Evolutionary conservation across 1,284 basidiomycete genomes (phyloP).

Genomic region (Apiotrichum domesticum): DNA sequence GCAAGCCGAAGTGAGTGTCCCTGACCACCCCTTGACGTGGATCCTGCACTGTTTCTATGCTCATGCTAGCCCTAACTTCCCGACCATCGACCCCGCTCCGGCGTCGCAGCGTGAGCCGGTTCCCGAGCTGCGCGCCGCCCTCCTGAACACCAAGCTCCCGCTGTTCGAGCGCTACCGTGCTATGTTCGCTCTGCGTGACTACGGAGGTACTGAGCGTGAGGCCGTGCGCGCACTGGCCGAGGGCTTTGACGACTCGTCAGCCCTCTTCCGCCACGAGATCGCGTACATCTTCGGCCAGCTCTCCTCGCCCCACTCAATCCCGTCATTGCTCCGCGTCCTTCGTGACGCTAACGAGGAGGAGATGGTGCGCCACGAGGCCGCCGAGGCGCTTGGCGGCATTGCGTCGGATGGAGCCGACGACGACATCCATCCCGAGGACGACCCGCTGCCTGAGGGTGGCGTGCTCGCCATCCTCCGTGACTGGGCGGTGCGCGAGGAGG

Average conservation of each 20-base stretch:
- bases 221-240: conserved; percentile 87
- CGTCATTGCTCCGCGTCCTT: conserved; percentile 73
- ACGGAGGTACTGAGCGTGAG: conserved; percentile 56
- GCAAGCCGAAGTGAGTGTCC: conserved; percentile 37
- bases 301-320: conserved; percentile 80
- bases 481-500: conserved; percentile 71
- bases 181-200: conserved; percentile 95
- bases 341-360: conserved; percentile 70
- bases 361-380: conserved; percentile 99
- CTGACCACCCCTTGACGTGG: too few relatives aligned
- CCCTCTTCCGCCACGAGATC: conserved; percentile 93
- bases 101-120: conserved; percentile 42
- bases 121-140: conserved; percentile 55
- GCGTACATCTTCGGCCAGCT: conserved; percentile 98
- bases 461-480: conserved; percentile 80
- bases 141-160: conserved; percentile 64
- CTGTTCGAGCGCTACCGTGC: conserved; percentile 95
- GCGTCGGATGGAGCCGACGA: conserved; percentile 64
- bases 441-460: conserved; percentile 44
- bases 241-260: conserved; percentile 79
- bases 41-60: neutral
- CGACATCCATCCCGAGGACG: conserved; percentile 28
- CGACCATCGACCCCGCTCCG: conserved; percentile 94
- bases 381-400: conserved; percentile 94
- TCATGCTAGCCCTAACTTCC: conserved; percentile 56